Percentiles rank a stretch among this genome's conserved stretches.
Evolutionary conservation across 768 basidiomycete genomes (phyloP).

Genomic region (Steccherinum ochraceum): DNA sequence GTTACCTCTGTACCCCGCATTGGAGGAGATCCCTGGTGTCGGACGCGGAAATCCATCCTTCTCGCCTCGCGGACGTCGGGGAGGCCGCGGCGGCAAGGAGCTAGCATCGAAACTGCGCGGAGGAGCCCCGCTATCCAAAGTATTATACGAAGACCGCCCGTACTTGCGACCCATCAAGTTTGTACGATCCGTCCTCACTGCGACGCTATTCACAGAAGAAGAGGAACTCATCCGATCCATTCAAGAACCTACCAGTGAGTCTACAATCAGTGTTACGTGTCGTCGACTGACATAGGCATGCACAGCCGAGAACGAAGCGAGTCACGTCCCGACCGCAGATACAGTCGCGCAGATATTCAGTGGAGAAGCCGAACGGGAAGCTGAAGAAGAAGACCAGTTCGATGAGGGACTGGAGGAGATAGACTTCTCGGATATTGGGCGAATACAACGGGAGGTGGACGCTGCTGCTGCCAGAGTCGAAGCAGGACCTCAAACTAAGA

Average conservation of each 20-base stretch:
- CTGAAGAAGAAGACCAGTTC: constrained; percentile 2
- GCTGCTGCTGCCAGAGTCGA: constrained; percentile 11
- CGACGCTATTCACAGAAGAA: constrained; percentile 45
- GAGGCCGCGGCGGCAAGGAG: constrained; percentile 18
- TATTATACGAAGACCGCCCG: constrained; percentile 54
- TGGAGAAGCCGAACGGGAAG: constrained; percentile 14
- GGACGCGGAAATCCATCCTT: constrained; percentile 9
- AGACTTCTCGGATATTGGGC: constrained; percentile 58
- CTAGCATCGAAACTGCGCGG: constrained; percentile 24
- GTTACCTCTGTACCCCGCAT: not conserved
- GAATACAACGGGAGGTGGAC: constrained; percentile 38
- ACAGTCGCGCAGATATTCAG: constrained; percentile 60
- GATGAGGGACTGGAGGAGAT: constrained; percentile 30
- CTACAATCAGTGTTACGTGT: not conserved
- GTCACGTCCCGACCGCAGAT: constrained; percentile 67
- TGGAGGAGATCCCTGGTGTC: constrained; percentile 6
- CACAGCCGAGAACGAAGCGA: constrained; percentile 42
- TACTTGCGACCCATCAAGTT: constrained; percentile 63
- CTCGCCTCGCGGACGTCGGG: constrained; percentile 12
- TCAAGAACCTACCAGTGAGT: constrained; percentile 25
- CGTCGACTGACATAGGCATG: too few relatives aligned
- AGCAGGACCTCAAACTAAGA: not conserved
- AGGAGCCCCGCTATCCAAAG: constrained; percentile 47
- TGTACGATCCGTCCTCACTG: constrained; percentile 50
- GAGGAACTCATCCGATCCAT: constrained; percentile 57